A percentile compares a stretch with the other conserved stretches of the same genome.
These are phyloP conservation scores for Meyerozyma carpophila DNA, from an alignment of 1,139 yeast genomes.

Conservation along the genomic window DNA sequence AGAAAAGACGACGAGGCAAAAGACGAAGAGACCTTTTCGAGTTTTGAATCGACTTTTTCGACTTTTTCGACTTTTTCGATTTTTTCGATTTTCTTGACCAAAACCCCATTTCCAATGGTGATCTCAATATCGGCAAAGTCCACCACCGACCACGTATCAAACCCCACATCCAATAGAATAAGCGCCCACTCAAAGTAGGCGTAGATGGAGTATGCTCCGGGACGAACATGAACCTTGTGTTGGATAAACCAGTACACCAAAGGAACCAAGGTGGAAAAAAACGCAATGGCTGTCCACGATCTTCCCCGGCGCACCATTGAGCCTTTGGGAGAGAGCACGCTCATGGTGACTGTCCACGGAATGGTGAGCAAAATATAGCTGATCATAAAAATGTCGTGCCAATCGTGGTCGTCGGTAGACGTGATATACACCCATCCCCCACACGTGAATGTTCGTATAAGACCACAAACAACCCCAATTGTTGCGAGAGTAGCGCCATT, in stretches of 20 bases:
- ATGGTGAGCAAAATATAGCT: constrained; percentile 79
- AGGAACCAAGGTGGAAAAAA: constrained; percentile 72
- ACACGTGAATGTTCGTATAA: constrained; percentile 82
- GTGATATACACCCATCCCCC: constrained; percentile 99
- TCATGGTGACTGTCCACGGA: constrained; percentile 79
- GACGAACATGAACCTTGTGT: constrained; percentile 78
- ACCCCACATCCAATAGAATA: constrained; percentile 74
- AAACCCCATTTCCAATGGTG: constrained; percentile 18
- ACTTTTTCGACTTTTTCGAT: constrained; percentile 7
- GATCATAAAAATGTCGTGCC: constrained; percentile 95
- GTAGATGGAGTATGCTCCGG: constrained; percentile 94
- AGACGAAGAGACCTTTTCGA: constrained; percentile 3
- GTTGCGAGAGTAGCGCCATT: constrained; percentile 37
- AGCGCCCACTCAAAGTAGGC: constrained; percentile 94
- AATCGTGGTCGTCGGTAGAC: constrained; percentile 93
- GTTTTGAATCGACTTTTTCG: constrained; percentile 5
- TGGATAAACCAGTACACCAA: constrained; percentile 85
- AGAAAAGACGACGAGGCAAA: constrained; percentile 26
- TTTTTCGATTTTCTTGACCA: constrained; percentile 1
- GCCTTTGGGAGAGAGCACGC: constrained; percentile 46
- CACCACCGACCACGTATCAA: constrained; percentile 71
- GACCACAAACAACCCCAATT: constrained; percentile 50
- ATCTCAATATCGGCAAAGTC: constrained; percentile 63
- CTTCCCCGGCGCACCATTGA: constrained; percentile 50
- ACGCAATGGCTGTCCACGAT: constrained; percentile 48